Evolutionary conservation across 139 green algal genomes (phyloP).

Genomic region (Micractinium conductrix): DNA sequence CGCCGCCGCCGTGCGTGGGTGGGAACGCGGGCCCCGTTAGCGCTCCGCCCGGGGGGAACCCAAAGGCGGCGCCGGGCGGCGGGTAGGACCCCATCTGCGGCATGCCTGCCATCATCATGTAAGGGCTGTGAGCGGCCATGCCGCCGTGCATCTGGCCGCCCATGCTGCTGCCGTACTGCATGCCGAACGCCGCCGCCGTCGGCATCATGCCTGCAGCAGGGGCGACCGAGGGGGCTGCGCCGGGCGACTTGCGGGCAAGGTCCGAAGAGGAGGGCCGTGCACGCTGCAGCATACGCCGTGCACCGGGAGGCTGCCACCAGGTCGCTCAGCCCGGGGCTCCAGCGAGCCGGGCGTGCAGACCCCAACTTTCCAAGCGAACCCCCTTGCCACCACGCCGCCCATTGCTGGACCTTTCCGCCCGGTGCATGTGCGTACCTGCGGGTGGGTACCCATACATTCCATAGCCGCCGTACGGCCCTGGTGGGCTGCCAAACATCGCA

Average conservation of each 20-base stretch:
- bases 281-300: too few species aligned
- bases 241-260: too few species aligned
- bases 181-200: neutral
- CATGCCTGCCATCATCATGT: conserved; percentile 25
- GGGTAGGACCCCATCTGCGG: conserved; percentile 7
- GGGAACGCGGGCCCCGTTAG: neutral
- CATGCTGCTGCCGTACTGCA: conserved; percentile 13
- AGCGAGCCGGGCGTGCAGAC: too few species aligned
- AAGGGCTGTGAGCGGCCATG: conserved; percentile 5
- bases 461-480: neutral
- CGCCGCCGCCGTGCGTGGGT: neutral
- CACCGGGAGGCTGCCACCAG: too few species aligned
- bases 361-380: too few species aligned
- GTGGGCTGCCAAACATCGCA: conserved; percentile 15
- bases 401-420: too few species aligned
- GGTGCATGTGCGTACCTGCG: too few species aligned
- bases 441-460: conserved; percentile 23
- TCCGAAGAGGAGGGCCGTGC: too few species aligned
- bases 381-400: too few species aligned
- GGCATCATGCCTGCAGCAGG: conserved; percentile 26
- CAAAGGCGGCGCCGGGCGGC: neutral
- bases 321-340: too few species aligned
- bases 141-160: conserved; percentile 15
- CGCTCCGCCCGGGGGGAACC: neutral
- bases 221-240: neutral